Base-by-base conservation (phyloP, 768 basidiomycete genomes). In the Termitomyces titanicus region DNA sequence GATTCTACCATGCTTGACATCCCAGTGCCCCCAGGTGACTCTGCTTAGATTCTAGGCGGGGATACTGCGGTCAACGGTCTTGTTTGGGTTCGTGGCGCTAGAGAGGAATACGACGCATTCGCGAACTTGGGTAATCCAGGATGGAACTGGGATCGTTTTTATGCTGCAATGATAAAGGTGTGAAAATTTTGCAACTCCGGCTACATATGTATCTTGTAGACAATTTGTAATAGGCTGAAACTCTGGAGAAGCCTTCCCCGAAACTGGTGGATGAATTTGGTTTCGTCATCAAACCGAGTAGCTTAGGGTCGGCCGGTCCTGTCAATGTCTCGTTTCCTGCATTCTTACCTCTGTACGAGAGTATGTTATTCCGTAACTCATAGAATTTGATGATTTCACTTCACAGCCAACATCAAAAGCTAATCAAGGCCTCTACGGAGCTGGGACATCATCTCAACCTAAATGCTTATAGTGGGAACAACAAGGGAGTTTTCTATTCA, bases 81-180 rank as follows among this genome's bases (percentile, higher is more conserved):
- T 17, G 66, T 69, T 25, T 74, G 72, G 68, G 66, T 65, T 39
- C 65, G 72, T 7, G 71, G 70, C 6, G 51, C 65, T 38, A 54
- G 58, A 35, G 61, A 59, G 8, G 70, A 74, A 47, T 73, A 70
- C 47, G 66, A 74, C 46, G 66, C 68, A 2, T 61, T 63, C 52
- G 55, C 61, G 33, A 54, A 60, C 13, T 60, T 76, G 22, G 67
- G 66, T 2, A 61, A 56, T 15, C 58, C 66, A 3, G 61, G 63
- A 43, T 76, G 75, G 74, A 72, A 70, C 45, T 76, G 74, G 73
- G 59, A 69, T 13, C 61, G 54, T 20, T 63, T 74, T 56, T 70
- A 68, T 51, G 24, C 46, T 27, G 67, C 63, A 15, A 73, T 76
- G 71, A 66, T 62, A 40, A 74, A 72, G 48, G 64, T 63, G 11